phyloP scores from a whole-genome alignment of 768 basidiomycete genomes.

The Suillus discolor region DNA sequence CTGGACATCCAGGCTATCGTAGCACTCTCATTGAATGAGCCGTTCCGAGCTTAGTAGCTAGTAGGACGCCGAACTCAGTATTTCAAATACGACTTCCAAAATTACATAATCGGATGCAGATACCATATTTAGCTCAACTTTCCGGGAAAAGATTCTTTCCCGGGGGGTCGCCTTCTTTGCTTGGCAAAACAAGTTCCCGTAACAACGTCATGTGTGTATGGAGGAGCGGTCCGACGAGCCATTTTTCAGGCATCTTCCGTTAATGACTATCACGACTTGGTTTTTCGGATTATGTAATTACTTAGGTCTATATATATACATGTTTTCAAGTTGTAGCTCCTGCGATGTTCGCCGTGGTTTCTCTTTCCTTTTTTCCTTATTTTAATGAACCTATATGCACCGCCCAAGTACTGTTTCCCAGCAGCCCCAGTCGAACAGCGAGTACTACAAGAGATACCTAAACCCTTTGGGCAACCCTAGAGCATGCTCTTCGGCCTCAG shows the following conservation, averaged over 20 bases:
- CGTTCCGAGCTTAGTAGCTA: neutral
- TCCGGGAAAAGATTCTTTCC: no score
- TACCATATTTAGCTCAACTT: neutral
- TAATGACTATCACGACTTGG: no score
- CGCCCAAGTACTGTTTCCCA: neutral
- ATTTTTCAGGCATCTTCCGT: no score
- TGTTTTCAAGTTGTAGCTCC: no score
- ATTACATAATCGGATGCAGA: neutral
- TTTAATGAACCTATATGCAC: neutral
- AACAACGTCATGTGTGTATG: no score
- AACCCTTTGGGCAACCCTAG: constrained; percentile 38
- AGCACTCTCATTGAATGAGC: neutral
- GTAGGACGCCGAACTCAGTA: neutral
- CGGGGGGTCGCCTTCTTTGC: no score
- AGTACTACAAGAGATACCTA: constrained; percentile 46
- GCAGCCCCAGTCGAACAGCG: neutral
- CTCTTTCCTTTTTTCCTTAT: neutral
- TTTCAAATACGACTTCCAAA: neutral
- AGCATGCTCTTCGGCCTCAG: constrained; percentile 40
- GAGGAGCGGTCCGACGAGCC: no score
- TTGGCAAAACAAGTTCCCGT: no score
- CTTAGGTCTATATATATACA: no score
- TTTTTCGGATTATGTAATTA: no score
- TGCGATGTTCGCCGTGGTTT: no score
- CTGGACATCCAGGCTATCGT: neutral